Evolutionary conservation across 192 early-diverging fungal genomes (phyloP).

Genomic region (Radiomyces spectabilis): DNA sequence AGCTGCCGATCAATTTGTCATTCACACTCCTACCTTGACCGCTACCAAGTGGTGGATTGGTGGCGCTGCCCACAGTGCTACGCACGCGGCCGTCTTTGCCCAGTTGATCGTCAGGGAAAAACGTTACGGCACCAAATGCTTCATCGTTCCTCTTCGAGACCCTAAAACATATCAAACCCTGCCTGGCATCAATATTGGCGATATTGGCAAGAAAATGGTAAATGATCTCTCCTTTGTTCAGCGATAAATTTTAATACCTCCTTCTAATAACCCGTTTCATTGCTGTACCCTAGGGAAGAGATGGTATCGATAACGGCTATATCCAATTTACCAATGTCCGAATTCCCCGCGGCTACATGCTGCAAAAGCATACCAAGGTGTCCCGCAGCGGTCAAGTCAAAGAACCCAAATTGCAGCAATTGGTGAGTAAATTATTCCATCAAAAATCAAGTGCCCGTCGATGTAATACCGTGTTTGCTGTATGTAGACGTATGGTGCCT

Average conservation of each 20-base stretch:
- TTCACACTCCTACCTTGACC: conserved; percentile 70
- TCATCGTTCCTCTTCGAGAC: conserved; percentile 83
- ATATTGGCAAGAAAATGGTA: conserved; percentile 87
- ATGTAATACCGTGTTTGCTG: too few relatives aligned
- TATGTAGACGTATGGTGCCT: conserved; percentile 66
- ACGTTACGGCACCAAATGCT: conserved; percentile 79
- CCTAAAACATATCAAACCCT: conserved; percentile 68
- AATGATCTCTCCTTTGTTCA: too few relatives aligned
- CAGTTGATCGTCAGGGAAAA: conserved; percentile 78
- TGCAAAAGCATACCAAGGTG: conserved; percentile 92
- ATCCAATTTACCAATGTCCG: conserved; percentile 91
- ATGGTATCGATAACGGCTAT: conserved; percentile 90
- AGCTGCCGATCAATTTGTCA: conserved; percentile 76
- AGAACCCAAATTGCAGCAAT: conserved; percentile 74
- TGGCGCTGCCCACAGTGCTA: conserved; percentile 87
- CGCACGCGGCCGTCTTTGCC: conserved; percentile 74
- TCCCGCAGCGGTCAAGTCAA: conserved; percentile 68
- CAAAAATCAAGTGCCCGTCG: neutral
- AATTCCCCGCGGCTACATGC: conserved; percentile 83
- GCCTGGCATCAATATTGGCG: conserved; percentile 86
- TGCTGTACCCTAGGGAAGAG: conserved; percentile 43
- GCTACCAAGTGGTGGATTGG: conserved; percentile 98
- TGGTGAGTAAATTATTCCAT: conserved; percentile 18
- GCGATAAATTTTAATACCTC: too few relatives aligned
- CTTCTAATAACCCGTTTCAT: neutral